Evolutionary conservation across 306 rosid genomes (phyloP), one percentile per base, ranked within the genome.

Genomic region (Prunus fruticosa): DNA sequence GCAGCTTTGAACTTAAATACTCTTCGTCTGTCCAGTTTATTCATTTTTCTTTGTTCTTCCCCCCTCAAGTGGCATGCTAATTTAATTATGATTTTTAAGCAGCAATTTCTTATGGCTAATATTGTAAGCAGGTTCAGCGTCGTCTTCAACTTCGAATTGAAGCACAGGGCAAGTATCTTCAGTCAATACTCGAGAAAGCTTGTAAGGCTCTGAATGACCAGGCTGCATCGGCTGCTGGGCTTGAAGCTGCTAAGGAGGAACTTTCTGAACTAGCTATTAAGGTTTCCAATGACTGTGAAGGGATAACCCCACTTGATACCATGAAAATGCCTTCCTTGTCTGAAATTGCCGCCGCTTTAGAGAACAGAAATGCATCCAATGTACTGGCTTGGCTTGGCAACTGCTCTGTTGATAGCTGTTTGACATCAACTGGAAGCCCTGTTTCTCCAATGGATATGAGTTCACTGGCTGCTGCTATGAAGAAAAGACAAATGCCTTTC

Each of bases 111-210:
- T 47, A 56, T 67, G 78, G 16, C 56, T 66, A 38, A 27, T 34
- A 54, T 47, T 52, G 15, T 75, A 54, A 49, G 51, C 74, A 87
- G 91, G 91, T 87, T 68, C 91, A 87, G 82, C 87, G 87, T 11
- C 89, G 76, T 61, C 89, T 87, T 64, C 91, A 87, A 79, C 85
- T 82, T 69, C 91, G 89, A 30, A 85, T 87, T 61, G 91, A 87
- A 83, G 89, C 91, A 49, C 91, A 87, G 63, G 83, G 89, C 13
- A 85, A 87, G 73, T 87, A 87, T 81, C 87, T 87, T 51, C 87
- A 82, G 71, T 80, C 87, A 8, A 87, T 87, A 74, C 91, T 87
- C n/a, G 91, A 87, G 84, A 86, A 84, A 73, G 91, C 91, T 20
- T 82, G 84, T 69, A 72, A 78, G 80, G 89, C 84, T 25, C 58